A percentile compares a stretch with the other conserved stretches of the same genome.
These are phyloP conservation scores for Malassezia slooffiae DNA, from an alignment of 1,284 basidiomycete genomes.

Conservation along the genomic window DNA sequence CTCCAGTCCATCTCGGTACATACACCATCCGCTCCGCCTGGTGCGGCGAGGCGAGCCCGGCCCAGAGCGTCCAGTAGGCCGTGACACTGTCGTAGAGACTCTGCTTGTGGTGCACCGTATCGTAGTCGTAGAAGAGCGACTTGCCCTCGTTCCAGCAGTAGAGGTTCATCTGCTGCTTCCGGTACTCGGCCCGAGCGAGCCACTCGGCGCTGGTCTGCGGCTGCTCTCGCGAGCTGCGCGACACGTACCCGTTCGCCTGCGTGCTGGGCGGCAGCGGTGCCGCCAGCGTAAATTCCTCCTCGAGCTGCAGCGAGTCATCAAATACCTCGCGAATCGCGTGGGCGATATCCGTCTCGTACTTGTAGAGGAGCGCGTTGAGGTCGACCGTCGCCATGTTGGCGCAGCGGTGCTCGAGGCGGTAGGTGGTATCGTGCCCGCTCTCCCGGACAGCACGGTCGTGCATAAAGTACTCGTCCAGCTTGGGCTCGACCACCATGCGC, in stretches of 20 bases:
- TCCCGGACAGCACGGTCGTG: conserved; percentile 84
- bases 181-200: conserved; percentile 39
- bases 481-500: conserved; percentile 69
- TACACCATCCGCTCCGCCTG: conserved; percentile 85
- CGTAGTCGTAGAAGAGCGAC: conserved; percentile 90
- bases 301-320: conserved; percentile 75
- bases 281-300: conserved; percentile 63
- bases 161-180: conserved; percentile 66
- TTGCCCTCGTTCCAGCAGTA: conserved; percentile 95
- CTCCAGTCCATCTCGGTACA: conserved; percentile 43
- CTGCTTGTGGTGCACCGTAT: conserved; percentile 78
- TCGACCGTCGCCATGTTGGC: conserved; percentile 92
- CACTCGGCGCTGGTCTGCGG: conserved; percentile 39
- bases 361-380: conserved; percentile 70
- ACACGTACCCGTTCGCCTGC: not conserved
- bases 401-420: conserved; percentile 85
- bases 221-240: conserved; percentile 52
- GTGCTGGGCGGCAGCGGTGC: conserved; percentile 18
- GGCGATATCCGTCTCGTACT: conserved; percentile 50
- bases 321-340: conserved; percentile 81
- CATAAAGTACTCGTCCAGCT: conserved; percentile 89
- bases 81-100: conserved; percentile 91
- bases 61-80: conserved; percentile 91
- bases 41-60: conserved; percentile 85
- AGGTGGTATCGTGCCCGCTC: conserved; percentile 86